A percentile compares a stretch with the other conserved stretches of the same genome.
Conservation (phyloP, 345 rosid species). For the Murraya paniculata region DNA sequence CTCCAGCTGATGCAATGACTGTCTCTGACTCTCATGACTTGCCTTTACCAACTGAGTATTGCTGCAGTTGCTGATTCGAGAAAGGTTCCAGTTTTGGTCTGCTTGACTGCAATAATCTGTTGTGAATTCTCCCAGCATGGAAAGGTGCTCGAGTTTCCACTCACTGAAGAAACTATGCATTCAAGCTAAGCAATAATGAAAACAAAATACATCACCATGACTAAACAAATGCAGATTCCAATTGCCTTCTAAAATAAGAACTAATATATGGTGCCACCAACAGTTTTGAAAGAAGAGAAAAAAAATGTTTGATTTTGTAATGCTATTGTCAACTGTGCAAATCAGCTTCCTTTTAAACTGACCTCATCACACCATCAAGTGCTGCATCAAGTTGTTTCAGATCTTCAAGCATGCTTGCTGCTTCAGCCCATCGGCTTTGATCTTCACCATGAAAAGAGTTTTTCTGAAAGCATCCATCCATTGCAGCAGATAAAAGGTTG, state of each 20-base stretch:
- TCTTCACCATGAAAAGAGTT: neutral
- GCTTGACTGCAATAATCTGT: conserved; percentile 13
- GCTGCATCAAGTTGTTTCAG: neutral
- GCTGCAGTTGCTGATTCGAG: conserved; percentile 6
- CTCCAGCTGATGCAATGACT: neutral
- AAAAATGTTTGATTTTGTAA: neutral
- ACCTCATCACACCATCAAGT: neutral
- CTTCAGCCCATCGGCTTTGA: neutral
- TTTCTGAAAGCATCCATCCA: neutral
- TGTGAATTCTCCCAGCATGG: conserved; percentile 12
- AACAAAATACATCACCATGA: too few species aligned
- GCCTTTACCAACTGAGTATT: neutral
- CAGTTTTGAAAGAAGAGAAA: too few species aligned
- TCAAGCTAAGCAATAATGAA: too few species aligned
- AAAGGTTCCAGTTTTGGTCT: conserved; percentile 13
- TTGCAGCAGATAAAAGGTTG: conserved; percentile 14
- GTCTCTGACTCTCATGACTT: neutral
- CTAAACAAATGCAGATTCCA: conserved; percentile 11
- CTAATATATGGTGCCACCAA: neutral
- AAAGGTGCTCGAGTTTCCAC: neutral
- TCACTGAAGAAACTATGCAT: conserved; percentile 6
- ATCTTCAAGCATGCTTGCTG: conserved; percentile 4
- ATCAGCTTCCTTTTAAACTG: neutral
- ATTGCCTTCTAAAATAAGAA: too few species aligned
- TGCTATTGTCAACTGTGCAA: neutral